Evolutionary conservation across 2,329 filamentous ascomycete genomes (phyloP).

Genomic region (Colletotrichum navitas): DNA sequence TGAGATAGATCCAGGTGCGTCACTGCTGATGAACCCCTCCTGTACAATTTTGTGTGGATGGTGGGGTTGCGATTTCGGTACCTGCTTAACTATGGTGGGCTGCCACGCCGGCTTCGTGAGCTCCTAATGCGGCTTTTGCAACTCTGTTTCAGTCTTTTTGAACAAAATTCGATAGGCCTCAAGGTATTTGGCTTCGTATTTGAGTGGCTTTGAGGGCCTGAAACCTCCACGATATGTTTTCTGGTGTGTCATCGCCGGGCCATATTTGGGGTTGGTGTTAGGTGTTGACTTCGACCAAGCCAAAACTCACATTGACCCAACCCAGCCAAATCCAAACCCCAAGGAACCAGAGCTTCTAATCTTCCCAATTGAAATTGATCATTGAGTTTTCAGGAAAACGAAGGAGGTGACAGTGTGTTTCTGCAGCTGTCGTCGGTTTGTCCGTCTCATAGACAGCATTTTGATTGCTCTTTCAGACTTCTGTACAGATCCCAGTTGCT

Average conservation of each 20-base stretch:
- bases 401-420: neutral
- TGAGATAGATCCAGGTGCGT: conserved; percentile 22
- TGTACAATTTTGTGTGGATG: conserved; percentile 37
- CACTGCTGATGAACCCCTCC: conserved; percentile 31
- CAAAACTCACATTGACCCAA: neutral
- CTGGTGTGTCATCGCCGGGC: neutral
- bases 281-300: conserved; percentile 1
- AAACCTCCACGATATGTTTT: accelerated
- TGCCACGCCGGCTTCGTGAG: neutral
- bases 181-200: no score
- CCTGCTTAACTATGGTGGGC: conserved; percentile 26
- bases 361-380: neutral
- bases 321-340: neutral
- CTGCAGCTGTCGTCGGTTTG: no score
- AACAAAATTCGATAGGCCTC: no score
- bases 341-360: no score
- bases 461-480: no score
- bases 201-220: accelerated
- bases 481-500: no score
- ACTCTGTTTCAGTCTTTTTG: neutral
- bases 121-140: neutral
- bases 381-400: neutral
- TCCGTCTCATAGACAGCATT: no score
- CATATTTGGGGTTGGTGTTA: neutral
- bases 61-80: conserved; percentile 40